Conservation (phyloP, 2,329 filamentous ascomycete species). For the Truncatella angustata region DNA sequence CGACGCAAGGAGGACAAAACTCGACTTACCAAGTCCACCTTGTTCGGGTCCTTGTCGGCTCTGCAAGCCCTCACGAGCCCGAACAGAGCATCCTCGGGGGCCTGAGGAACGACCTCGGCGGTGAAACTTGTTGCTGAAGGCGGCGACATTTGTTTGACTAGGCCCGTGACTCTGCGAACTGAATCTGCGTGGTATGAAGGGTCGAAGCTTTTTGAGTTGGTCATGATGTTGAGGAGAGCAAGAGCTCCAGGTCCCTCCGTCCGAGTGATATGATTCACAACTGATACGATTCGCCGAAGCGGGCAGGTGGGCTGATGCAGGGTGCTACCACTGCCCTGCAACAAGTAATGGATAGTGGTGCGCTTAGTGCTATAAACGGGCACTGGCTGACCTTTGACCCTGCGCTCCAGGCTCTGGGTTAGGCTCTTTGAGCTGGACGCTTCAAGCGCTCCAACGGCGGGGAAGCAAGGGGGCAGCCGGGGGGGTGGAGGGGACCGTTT, state of each 20-base stretch:
- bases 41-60: conserved; percentile 72
- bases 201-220: conserved; percentile 32
- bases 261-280: conserved; percentile 1
- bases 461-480: background rate
- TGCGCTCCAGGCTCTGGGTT: too few species aligned
- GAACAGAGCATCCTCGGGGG: conserved; percentile 93
- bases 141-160: conserved; percentile 70
- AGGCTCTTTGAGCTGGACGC: too few species aligned
- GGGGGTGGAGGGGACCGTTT: background rate
- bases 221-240: conserved; percentile 26
- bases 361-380: too few species aligned
- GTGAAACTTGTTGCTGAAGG: conserved; percentile 67
- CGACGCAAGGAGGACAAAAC: too few species aligned
- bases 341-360: too few species aligned
- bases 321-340: too few species aligned
- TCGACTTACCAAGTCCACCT: conserved; percentile 80
- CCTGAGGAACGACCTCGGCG: conserved; percentile 76
- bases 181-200: conserved; percentile 42
- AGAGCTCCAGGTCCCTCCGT: background rate
- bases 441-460: background rate
- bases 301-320: conserved; percentile 8
- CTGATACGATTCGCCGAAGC: conserved; percentile 2
- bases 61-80: conserved; percentile 86
- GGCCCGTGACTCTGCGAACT: conserved; percentile 55
- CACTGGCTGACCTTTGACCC: too few species aligned